phyloP scores from a whole-genome alignment of 345 rosid genomes.

The Murraya koenigii region DNA sequence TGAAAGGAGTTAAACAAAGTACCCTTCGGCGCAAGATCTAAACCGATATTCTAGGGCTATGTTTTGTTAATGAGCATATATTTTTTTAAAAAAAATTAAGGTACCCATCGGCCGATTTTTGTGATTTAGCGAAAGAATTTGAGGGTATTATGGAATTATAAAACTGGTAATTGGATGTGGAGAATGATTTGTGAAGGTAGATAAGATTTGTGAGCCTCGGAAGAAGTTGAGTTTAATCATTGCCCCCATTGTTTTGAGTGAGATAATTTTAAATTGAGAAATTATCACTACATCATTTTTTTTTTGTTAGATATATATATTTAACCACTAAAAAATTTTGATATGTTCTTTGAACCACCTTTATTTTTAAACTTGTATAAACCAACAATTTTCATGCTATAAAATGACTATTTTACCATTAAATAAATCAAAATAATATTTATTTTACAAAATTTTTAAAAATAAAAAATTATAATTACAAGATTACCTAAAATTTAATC shows the following conservation, averaged over 20 bases:
- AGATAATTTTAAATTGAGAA: not conserved
- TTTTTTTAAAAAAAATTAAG: constrained; percentile 1
- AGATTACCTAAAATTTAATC: no score
- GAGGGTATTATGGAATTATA: constrained; percentile 11
- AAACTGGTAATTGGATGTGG: constrained; percentile 5
- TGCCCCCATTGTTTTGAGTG: constrained; percentile 7
- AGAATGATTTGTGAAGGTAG: not conserved
- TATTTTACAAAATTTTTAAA: no score
- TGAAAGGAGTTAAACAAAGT: constrained; percentile 34
- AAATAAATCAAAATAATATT: no score
- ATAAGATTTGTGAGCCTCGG: constrained; percentile 21
- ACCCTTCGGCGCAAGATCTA: constrained; percentile 37
- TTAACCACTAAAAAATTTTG: no score
- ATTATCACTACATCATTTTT: no score
- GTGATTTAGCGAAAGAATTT: not conserved
- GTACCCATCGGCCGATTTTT: not conserved
- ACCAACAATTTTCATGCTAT: no score
- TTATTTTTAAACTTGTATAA: no score
- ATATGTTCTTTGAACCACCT: no score
- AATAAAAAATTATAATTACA: no score
- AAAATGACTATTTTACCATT: no score
- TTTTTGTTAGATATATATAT: no score
- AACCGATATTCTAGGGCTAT: constrained; percentile 27
- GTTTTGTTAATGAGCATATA: constrained; percentile 3
- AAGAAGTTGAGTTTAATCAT: constrained; percentile 15